Evolutionary conservation across 306 rosid genomes (phyloP), one percentile per base, ranked within the genome.

Genomic region (Hippophae rhamnoides): DNA sequence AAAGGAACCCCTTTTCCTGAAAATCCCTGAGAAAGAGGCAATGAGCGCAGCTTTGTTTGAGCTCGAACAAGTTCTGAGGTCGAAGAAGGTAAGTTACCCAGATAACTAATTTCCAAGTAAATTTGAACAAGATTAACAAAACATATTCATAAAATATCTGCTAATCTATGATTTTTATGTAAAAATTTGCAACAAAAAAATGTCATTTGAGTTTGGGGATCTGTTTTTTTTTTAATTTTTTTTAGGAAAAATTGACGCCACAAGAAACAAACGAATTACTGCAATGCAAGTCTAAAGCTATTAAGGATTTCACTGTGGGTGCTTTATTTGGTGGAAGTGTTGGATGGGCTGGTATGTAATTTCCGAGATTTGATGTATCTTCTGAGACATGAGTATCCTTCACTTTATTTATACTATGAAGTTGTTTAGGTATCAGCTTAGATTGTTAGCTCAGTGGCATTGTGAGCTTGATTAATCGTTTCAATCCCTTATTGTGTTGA

Each of bases 271-370:
- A 27, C 60, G 6, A 78, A 66, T 70, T 77, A 11, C 67, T 7
- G 18, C 63, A 76, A 14, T 89, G 76, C 61, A 72, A 66, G 71
- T 59, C 83, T 52, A 76, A 64, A 51, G 67, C 75, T 56, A 0
- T 46, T 6, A 76, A 43, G 70, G 56, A 46, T 46, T 61, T 75
- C 12, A 27, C 62, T 13, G 63, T 45, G 27, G 54, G 78, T 54
- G 55, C 77, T 7, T 26, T 83, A 73, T 41, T 66, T 41, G 92
- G 81, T 9, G 76, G 63, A 54, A 9, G 68, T 54, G 66, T 74
- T 43, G 48, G 52, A n/a, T 81, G 69, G 83, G 56, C 81, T 58
- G 90, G 97, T 89, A 57, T 68, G 70, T 58, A 26, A 43, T 53
- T 66, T 45, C 46, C 25, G 41, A 11, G 10, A 48, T 14, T 64